Conservation (phyloP, 2,329 filamentous ascomycete species). For the Fusarium sp. region DNA sequence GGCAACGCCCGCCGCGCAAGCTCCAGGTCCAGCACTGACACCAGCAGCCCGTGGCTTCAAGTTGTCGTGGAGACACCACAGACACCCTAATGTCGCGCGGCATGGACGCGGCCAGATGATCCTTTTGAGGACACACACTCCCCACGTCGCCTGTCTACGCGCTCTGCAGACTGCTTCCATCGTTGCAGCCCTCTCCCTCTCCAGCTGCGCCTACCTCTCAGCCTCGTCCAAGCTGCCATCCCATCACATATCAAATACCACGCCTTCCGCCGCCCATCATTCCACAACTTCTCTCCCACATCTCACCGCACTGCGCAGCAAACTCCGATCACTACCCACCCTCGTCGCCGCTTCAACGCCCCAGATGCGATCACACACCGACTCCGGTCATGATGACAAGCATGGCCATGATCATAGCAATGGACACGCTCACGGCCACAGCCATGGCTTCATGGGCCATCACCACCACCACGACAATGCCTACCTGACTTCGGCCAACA, state of each 20-base stretch:
- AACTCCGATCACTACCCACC: slow-evolving; percentile 35
- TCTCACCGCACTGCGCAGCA: slow-evolving; percentile 42
- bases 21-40: slow-evolving; percentile 16
- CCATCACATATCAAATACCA: slow-evolving; percentile 40
- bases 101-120: slow-evolving; percentile 45
- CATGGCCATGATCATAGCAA: slow-evolving; percentile 41
- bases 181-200: slow-evolving; percentile 46
- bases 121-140: slow-evolving; percentile 43
- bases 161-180: slow-evolving; percentile 43
- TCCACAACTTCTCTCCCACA: slow-evolving; percentile 42
- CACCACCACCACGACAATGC: slow-evolving; percentile 93
- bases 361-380: slow-evolving; percentile 53
- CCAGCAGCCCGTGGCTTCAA: slow-evolving; percentile 28
- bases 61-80: slow-evolving; percentile 40
- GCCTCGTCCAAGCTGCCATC: slow-evolving; percentile 39
- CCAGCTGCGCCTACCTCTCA: slow-evolving; percentile 46
- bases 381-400: slow-evolving; percentile 40
- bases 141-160: slow-evolving; percentile 42
- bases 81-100: slow-evolving; percentile 39
- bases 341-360: slow-evolving; percentile 51
- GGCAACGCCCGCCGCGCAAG: slow-evolving; percentile 38
- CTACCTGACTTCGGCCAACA: slow-evolving; percentile 90
- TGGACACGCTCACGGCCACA: slow-evolving; percentile 37
- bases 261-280: slow-evolving; percentile 25
- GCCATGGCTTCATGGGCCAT: slow-evolving; percentile 57